Conservation (phyloP, 179 eudicot genomes). For the Pouteria campechiana region DNA sequence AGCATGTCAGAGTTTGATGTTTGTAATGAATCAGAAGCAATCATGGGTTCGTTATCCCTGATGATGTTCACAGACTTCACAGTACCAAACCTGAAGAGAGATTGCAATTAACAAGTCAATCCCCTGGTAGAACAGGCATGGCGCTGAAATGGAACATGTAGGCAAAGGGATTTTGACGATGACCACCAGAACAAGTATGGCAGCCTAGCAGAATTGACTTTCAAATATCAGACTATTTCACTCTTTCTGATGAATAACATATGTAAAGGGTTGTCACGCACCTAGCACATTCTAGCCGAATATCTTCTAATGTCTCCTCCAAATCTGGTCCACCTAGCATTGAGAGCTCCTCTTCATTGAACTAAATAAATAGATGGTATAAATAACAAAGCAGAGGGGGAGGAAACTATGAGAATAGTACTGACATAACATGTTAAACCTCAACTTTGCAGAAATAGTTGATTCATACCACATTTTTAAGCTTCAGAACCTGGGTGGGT, state of each 20-base stretch:
- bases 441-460: not conserved
- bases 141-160: not conserved
- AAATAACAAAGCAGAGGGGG: not conserved
- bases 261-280: constrained; percentile 9
- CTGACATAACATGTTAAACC: not conserved
- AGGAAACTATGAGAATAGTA: not conserved
- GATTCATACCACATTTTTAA: constrained; percentile 58
- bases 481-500: constrained; percentile 72
- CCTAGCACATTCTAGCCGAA: constrained; percentile 88
- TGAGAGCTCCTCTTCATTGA: constrained; percentile 33
- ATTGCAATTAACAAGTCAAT: too few species aligned
- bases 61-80: constrained; percentile 63
- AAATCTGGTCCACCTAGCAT: constrained; percentile 52
- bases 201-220: too few species aligned
- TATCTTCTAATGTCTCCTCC: constrained; percentile 78
- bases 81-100: constrained; percentile 78
- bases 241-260: too few species aligned
- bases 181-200: too few species aligned
- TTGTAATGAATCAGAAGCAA: too few species aligned
- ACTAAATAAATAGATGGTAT: constrained; percentile 17
- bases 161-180: not conserved
- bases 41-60: constrained; percentile 19
- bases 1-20: too few species aligned
- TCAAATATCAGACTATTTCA: too few species aligned
- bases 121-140: too few species aligned